These are phyloP conservation scores for Coffea humblotiana DNA, from an alignment of 305 asterid species.

Conservation along the genomic window DNA sequence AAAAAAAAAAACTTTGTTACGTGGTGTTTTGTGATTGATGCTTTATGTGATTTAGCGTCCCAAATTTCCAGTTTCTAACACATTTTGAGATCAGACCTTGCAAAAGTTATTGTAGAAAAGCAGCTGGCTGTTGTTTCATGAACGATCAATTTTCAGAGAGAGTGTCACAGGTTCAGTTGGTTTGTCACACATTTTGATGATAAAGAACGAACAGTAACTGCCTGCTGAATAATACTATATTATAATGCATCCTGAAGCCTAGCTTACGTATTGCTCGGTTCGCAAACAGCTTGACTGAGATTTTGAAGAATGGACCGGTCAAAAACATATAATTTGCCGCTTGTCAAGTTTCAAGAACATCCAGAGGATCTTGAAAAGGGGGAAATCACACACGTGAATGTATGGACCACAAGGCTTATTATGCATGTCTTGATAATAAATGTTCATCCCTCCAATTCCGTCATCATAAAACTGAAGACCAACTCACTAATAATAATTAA, in stretches of 20 bases:
- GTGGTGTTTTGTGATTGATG: too few relatives aligned
- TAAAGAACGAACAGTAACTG: background rate
- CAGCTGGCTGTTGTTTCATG: too few relatives aligned
- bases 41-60: too few relatives aligned
- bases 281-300: background rate
- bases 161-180: background rate
- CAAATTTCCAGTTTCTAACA: too few relatives aligned
- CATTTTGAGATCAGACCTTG: too few relatives aligned
- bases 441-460: background rate
- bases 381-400: background rate
- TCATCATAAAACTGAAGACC: background rate
- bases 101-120: too few relatives aligned
- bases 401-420: background rate
- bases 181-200: background rate
- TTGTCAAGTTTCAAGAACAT: conserved; percentile 1
- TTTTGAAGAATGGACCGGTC: background rate
- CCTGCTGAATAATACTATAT: background rate
- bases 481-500: background rate
- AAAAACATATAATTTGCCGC: background rate
- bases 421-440: background rate
- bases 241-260: too few relatives aligned
- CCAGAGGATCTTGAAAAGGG: background rate
- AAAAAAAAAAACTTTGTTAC: too few relatives aligned
- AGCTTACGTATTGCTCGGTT: too few relatives aligned
- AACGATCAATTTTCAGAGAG: background rate